These are phyloP conservation scores for Fusarium sp. DNA, from an alignment of 2,329 filamentous ascomycete species.

Conservation along the genomic window DNA sequence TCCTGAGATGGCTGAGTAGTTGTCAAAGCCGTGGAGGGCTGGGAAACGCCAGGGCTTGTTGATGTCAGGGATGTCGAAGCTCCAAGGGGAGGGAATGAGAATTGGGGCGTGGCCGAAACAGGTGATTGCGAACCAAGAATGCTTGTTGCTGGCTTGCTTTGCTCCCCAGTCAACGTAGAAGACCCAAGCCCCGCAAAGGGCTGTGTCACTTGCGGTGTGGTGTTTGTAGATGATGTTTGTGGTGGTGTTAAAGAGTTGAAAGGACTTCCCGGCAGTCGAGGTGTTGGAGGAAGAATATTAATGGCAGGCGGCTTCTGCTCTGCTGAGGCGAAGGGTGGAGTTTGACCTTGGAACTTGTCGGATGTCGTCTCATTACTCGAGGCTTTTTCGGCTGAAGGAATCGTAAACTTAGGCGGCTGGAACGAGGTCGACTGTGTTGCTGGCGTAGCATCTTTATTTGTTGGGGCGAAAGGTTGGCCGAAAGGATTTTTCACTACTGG, in stretches of 20 bases:
- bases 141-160: slow-evolving; percentile 9
- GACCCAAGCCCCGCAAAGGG: neutral
- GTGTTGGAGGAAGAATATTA: slow-evolving; percentile 33
- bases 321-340: neutral
- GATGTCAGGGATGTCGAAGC: slow-evolving; percentile 9
- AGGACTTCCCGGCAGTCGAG: slow-evolving; percentile 27
- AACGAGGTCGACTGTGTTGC: slow-evolving; percentile 20
- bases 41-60: slow-evolving; percentile 1
- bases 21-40: slow-evolving; percentile 9
- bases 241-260: slow-evolving; percentile 27
- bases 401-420: slow-evolving; percentile 11
- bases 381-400: slow-evolving; percentile 3
- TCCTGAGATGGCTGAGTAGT: slow-evolving; percentile 19
- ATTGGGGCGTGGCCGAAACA: slow-evolving; percentile 19
- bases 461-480: slow-evolving; percentile 7
- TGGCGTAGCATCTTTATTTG: slow-evolving; percentile 1
- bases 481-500: slow-evolving; percentile 29
- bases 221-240: slow-evolving; percentile 1
- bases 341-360: slow-evolving; percentile 1
- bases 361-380: slow-evolving; percentile 8
- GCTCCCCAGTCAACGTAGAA: slow-evolving; percentile 1
- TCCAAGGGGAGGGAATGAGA: slow-evolving; percentile 20
- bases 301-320: slow-evolving; percentile 29
- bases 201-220: slow-evolving; percentile 3
- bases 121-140: slow-evolving; percentile 6